A percentile compares a stretch with the other conserved stretches of the same genome.
Conservation (phyloP, 805 yeast species). For the Barnettozyma pratensis region DNA sequence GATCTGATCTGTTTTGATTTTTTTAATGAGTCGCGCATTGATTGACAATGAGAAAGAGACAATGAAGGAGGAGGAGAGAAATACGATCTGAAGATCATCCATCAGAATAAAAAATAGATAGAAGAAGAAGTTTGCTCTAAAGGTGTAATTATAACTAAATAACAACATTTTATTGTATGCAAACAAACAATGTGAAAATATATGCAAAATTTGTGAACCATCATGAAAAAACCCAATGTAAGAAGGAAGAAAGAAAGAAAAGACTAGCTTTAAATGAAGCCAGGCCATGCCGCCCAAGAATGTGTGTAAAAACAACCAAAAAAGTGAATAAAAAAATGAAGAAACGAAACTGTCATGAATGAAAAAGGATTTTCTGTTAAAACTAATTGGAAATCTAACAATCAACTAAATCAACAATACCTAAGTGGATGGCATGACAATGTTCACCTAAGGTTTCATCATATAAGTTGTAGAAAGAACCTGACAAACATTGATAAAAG, state of each 20-base stretch:
- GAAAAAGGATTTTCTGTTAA: not conserved
- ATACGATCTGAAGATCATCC: too few relatives aligned
- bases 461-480: slow-evolving; percentile 74
- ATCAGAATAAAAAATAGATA: too few relatives aligned
- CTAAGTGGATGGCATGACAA: slow-evolving; percentile 58
- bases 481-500: slow-evolving; percentile 73
- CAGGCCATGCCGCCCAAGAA: not conserved
- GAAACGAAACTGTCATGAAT: not conserved
- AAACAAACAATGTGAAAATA: not conserved
- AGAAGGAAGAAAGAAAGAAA: too few relatives aligned
- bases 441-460: slow-evolving; percentile 57
- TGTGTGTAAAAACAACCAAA: not conserved
- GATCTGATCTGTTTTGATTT: too few relatives aligned
- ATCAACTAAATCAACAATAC: slow-evolving; percentile 49
- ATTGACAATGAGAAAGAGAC: too few relatives aligned
- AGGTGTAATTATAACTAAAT: not conserved
- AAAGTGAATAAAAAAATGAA: not conserved
- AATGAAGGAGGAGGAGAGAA: too few relatives aligned
- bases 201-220: not conserved
- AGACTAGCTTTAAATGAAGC: too few relatives aligned
- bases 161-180: not conserved
- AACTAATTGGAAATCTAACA: slow-evolving; percentile 33
- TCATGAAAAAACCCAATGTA: too few relatives aligned
- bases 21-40: too few relatives aligned
- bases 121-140: too few relatives aligned